These are phyloP conservation scores for Thraustochytrium sp. DNA, from an alignment of 352 stramenopile species.

Conservation along the genomic window DNA sequence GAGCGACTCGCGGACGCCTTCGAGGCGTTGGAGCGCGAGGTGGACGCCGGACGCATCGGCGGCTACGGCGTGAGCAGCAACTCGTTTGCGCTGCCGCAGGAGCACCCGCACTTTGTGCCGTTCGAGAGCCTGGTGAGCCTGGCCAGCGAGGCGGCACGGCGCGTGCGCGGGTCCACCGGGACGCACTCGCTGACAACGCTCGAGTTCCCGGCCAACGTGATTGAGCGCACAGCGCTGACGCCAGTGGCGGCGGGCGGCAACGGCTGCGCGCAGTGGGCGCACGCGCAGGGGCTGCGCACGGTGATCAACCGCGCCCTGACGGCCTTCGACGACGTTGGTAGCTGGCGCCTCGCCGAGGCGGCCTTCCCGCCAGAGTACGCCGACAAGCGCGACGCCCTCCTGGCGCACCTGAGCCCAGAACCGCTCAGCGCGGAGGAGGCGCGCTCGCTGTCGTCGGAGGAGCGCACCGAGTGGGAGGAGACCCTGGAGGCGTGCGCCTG, in stretches of 20 bases:
- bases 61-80: slow-evolving; percentile 32
- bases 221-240: slow-evolving; percentile 30
- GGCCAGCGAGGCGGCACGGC: not conserved
- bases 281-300: not conserved
- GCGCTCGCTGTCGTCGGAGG: not conserved
- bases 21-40: not conserved
- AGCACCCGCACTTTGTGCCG: slow-evolving; percentile 34
- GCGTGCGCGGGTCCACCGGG: not conserved
- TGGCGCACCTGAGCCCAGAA: slow-evolving; percentile 1
- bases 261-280: slow-evolving; percentile 16
- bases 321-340: slow-evolving; percentile 37
- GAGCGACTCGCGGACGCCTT: not conserved
- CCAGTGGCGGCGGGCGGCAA: slow-evolving; percentile 13
- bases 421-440: not conserved
- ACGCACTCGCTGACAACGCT: not conserved
- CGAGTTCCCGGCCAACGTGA: slow-evolving; percentile 38
- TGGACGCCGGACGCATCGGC: not conserved
- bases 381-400: not conserved
- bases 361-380: not conserved
- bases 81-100: slow-evolving; percentile 27
- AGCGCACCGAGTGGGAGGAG: slow-evolving; percentile 6
- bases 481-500: slow-evolving; percentile 28
- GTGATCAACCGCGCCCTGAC: slow-evolving; percentile 29
- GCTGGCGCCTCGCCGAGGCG: slow-evolving; percentile 23
- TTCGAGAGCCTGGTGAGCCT: not conserved